Conservation (phyloP, 2,329 filamentous ascomycete genomes). For the Cadophora gregata region DNA sequence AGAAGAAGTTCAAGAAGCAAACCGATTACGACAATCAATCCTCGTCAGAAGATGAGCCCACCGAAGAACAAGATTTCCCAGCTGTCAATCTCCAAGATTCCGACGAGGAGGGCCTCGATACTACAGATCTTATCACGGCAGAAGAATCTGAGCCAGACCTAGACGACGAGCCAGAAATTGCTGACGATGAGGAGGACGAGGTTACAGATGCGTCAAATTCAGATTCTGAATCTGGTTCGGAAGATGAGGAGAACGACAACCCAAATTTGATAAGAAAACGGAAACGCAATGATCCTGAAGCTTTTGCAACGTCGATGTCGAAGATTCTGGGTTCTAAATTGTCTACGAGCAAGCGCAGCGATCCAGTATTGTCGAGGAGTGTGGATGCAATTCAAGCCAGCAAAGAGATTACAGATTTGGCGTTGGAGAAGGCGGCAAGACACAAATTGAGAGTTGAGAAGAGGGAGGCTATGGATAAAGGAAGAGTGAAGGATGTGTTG, state of each 20-base stretch:
- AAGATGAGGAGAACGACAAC: constrained; percentile 49
- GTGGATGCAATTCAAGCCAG: constrained; percentile 74
- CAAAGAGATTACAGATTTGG: constrained; percentile 74
- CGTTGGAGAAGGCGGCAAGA: constrained; percentile 81
- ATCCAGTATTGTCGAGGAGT: constrained; percentile 90
- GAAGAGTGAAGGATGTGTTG: constrained; percentile 85
- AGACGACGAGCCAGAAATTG: constrained; percentile 36
- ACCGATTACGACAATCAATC: constrained; percentile 66
- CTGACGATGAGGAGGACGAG: constrained; percentile 40
- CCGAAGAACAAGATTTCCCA: constrained; percentile 51
- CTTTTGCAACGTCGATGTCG: constrained; percentile 90
- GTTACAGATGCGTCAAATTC: constrained; percentile 48
- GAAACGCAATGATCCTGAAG: constrained; percentile 90
- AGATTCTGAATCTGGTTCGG: constrained; percentile 37
- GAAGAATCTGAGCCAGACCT: constrained; percentile 37
- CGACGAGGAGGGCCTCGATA: constrained; percentile 43
- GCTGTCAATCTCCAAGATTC: constrained; percentile 55
- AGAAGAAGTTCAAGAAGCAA: constrained; percentile 68
- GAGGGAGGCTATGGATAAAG: constrained; percentile 80
- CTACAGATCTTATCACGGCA: constrained; percentile 36
- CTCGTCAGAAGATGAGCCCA: constrained; percentile 57
- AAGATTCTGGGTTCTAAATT: constrained; percentile 93
- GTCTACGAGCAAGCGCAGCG: constrained; percentile 77
- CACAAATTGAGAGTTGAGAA: constrained; percentile 82
- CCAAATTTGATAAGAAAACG: constrained; percentile 58